Evolutionary conservation across 164 flowering plant species (phyloP), one percentile per base, ranked within the genome.

Genomic region (Houttuynia cordata): DNA sequence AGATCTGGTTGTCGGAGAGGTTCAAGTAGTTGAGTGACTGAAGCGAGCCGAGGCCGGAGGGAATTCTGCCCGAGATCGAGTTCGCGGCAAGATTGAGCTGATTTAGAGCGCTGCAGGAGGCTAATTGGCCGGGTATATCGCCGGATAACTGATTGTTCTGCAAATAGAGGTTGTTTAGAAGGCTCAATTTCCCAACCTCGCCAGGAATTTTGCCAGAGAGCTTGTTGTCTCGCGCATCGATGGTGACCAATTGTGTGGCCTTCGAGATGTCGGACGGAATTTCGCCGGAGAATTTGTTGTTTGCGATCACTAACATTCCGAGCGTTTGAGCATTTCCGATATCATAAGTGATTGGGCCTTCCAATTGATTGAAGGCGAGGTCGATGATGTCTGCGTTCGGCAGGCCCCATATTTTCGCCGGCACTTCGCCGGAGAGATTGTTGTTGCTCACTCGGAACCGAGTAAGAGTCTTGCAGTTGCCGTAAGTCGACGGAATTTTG

Each of bases 321-420:
- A 94, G 70, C 4, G 73, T 41, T 37, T 67, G 67, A 0, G 95
- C 95, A 6, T 71, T 78, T 6, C 60, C 73, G 51, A 94, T 80
- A 47, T 80, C 83, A 0, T 83, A 18, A 0, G 84, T 67, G 0
- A 94, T 67, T 0, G 78, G 59, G 25, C 97, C 97, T 73, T 85
- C 82, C 17, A 94, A 60, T 22, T 65, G 63, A 57, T 94, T 94
- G 56, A 30, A 21, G 0, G 73, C 65, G 14, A 91, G 30, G 60
- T 91, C 96, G 12, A 91, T 71, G 21, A 85, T 70, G 8, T 71
- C 63, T 15, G 73, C 68, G 0, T 75, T 65, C 0, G 96, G 96
- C 42, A 94, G 63, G 7, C 91, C 91, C 97, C 96, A 91, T 0
- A 94, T 60, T 4, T 89, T 91, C 0, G 78, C 54, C 0, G 96